These are phyloP conservation scores for Candida easanensis DNA, from an alignment of 805 yeast genomes.

Conservation along the genomic window DNA sequence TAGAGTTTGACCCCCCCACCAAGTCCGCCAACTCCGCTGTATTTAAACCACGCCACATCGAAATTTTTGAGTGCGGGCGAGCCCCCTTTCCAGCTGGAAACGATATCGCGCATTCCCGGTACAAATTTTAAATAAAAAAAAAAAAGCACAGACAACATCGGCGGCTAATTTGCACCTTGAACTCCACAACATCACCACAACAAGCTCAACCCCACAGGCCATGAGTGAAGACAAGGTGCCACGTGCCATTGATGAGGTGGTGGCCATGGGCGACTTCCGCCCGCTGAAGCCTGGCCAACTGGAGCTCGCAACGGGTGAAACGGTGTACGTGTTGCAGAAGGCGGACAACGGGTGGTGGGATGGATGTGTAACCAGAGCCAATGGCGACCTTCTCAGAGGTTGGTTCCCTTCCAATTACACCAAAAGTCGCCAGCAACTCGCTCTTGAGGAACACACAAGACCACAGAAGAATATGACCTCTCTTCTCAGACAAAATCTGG, in stretches of 20 bases:
- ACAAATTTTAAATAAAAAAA: too few relatives aligned
- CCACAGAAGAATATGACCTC: constrained; percentile 12
- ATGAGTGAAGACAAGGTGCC: constrained; percentile 1
- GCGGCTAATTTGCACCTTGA: too few relatives aligned
- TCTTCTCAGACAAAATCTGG: constrained; percentile 25
- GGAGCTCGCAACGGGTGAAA: constrained; percentile 60
- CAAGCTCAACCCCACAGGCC: not conserved
- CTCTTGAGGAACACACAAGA: constrained; percentile 7
- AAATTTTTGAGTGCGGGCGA: too few relatives aligned
- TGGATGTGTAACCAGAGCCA: constrained; percentile 46
- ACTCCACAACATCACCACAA: too few relatives aligned
- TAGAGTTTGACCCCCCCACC: too few relatives aligned
- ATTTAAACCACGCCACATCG: too few relatives aligned
- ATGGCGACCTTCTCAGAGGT: constrained; percentile 45
- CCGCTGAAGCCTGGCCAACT: constrained; percentile 51
- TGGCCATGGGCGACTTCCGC: constrained; percentile 54
- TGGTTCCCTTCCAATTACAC: constrained; percentile 81
- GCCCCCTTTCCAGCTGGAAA: too few relatives aligned
- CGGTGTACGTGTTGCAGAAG: constrained; percentile 65
- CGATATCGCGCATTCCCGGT: too few relatives aligned
- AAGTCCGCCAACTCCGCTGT: too few relatives aligned
- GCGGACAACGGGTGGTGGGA: constrained; percentile 85
- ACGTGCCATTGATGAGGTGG: constrained; percentile 50
- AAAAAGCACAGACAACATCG: too few relatives aligned
- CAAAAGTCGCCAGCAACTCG: constrained; percentile 9